These are phyloP conservation scores for Raddia guianensis DNA, from an alignment of 176 grass and related monocot species.

Conservation along the genomic window DNA sequence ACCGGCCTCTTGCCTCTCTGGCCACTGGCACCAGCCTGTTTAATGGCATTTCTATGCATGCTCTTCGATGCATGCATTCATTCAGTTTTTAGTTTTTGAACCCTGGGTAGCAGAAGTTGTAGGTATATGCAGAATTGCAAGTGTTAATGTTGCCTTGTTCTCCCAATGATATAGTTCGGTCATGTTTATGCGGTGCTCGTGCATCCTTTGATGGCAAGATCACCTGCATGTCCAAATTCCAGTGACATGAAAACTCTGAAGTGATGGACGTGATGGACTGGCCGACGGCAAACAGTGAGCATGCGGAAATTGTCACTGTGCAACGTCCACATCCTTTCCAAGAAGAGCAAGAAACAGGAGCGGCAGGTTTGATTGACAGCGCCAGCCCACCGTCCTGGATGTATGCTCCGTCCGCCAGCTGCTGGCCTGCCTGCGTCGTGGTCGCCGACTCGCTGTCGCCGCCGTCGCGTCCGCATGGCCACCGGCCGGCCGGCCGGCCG, in stretches of 20 bases:
- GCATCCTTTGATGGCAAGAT: constrained; percentile 25
- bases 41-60: background rate
- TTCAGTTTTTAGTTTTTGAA: background rate
- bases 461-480: too few relatives aligned
- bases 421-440: too few relatives aligned
- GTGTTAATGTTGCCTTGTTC: too few relatives aligned
- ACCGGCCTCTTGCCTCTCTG: background rate
- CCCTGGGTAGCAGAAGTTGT: background rate
- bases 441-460: too few relatives aligned
- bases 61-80: background rate
- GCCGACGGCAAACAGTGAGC: background rate
- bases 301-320: background rate
- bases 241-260: background rate
- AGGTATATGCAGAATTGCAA: background rate
- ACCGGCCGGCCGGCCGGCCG: background rate
- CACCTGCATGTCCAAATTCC: constrained; percentile 9
- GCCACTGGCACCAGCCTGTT: background rate
- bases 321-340: background rate
- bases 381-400: background rate
- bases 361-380: constrained; percentile 22
- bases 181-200: background rate
- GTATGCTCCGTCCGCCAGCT: background rate
- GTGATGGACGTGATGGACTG: background rate
- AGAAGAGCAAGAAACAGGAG: background rate
- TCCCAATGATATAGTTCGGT: too few relatives aligned